Evolutionary conservation across 1,284 basidiomycete species (phyloP).

Genomic region (Irpex rosettiformis): DNA sequence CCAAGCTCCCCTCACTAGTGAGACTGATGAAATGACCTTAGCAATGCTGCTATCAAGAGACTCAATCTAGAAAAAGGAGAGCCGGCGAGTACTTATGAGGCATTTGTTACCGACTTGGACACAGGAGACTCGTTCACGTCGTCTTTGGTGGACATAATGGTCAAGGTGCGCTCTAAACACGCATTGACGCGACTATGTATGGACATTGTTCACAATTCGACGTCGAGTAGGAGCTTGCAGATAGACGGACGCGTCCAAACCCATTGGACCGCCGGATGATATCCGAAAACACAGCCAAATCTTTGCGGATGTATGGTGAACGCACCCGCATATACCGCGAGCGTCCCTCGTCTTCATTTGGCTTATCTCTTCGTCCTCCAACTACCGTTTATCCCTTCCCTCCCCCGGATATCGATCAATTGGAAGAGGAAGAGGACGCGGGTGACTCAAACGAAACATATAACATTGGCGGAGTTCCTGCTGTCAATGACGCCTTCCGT

Average conservation of each 20-base stretch:
- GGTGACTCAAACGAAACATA: slow-evolving; percentile 25
- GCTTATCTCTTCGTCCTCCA: slow-evolving; percentile 10
- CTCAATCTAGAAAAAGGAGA: slow-evolving; percentile 56
- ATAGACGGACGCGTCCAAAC: slow-evolving; percentile 52
- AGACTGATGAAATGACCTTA: slow-evolving; percentile 22
- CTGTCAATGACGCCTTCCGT: slow-evolving; percentile 40
- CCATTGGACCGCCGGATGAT: slow-evolving; percentile 56
- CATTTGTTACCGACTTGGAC: slow-evolving; percentile 69
- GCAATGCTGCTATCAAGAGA: slow-evolving; percentile 63
- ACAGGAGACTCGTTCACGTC: slow-evolving; percentile 72
- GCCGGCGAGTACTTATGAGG: slow-evolving; percentile 59
- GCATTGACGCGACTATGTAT: background rate
- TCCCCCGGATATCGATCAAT: slow-evolving; percentile 48
- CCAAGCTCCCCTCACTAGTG: background rate
- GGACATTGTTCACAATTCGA: background rate
- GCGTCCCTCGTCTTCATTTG: slow-evolving; percentile 16
- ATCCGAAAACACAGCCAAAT: slow-evolving; percentile 58
- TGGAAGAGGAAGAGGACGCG: slow-evolving; percentile 54
- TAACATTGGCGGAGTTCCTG: slow-evolving; percentile 53
- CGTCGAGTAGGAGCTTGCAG: slow-evolving; percentile 56
- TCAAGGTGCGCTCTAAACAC: slow-evolving; percentile 50
- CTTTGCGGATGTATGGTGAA: slow-evolving; percentile 52
- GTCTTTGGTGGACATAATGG: slow-evolving; percentile 64
- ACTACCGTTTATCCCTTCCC: slow-evolving; percentile 42
- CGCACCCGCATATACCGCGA: slow-evolving; percentile 49